phyloP scores from a whole-genome alignment of 2,329 filamentous ascomycete species.

The Botrytis fabae region DNA sequence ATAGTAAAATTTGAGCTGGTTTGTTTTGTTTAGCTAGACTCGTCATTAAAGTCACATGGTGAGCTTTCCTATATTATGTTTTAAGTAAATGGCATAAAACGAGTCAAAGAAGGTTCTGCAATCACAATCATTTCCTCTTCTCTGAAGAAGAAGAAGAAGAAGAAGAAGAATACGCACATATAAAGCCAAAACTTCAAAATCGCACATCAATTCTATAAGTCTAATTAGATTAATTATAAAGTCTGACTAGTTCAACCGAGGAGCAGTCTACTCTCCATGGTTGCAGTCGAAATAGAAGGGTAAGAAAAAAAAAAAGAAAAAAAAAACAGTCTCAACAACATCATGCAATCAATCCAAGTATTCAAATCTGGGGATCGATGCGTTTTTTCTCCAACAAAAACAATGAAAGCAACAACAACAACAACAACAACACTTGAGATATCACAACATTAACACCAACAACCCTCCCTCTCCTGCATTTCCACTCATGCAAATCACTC shows the following conservation, averaged over 20 bases:
- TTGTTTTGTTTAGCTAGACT: neutral
- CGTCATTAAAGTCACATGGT: neutral
- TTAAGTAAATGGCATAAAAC: neutral
- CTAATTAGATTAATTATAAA: neutral
- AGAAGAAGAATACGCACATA: neutral
- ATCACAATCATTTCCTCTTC: neutral
- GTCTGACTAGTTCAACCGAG: neutral
- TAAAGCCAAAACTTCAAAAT: neutral
- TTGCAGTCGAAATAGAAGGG: neutral
- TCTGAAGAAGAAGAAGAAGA: neutral
- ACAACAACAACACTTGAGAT: neutral
- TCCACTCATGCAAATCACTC: neutral
- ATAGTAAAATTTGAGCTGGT: neutral
- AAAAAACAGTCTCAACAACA: neutral
- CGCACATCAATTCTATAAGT: neutral
- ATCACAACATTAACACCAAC: neutral
- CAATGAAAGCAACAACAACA: neutral
- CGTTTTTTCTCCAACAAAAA: neutral
- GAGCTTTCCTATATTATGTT: neutral
- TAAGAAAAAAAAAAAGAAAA: neutral
- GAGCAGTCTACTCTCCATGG: neutral
- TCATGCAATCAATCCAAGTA: neutral
- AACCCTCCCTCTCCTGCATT: neutral
- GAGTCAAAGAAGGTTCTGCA: neutral
- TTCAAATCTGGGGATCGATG: neutral